phyloP scores from a whole-genome alignment of 257 asterid species.

The Eustoma russellianum region DNA sequence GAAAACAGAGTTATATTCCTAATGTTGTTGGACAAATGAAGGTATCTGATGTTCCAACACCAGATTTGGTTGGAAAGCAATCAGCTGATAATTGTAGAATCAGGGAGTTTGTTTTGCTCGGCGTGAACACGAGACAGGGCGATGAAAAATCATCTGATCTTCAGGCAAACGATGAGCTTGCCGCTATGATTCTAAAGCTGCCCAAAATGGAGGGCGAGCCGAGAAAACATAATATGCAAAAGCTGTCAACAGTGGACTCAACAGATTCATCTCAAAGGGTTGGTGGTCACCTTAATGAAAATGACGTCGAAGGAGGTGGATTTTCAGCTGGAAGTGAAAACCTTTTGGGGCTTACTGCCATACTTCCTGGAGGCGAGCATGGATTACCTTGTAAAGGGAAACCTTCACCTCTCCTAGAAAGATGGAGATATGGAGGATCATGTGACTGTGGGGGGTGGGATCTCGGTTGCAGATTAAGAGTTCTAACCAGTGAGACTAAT shows the following conservation, averaged over 20 bases:
- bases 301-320: constrained; percentile 12
- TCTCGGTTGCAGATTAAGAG: constrained; percentile 52
- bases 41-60: constrained; percentile 36
- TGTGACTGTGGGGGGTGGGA: constrained; percentile 97
- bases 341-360: constrained; percentile 27
- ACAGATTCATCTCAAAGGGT: constrained; percentile 15
- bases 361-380: constrained; percentile 78
- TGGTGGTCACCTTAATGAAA: constrained; percentile 4
- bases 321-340: constrained; percentile 12
- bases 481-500: constrained; percentile 24
- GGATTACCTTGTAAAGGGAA: constrained; percentile 66
- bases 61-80: constrained; percentile 13
- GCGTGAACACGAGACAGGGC: constrained; percentile 18
- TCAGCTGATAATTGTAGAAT: constrained; percentile 10
- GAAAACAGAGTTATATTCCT: constrained; percentile 34
- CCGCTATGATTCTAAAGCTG: constrained; percentile 47
- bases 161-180: constrained; percentile 46
- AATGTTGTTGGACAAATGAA: constrained; percentile 65
- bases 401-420: constrained; percentile 53
- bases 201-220: constrained; percentile 21
- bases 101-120: constrained; percentile 55
- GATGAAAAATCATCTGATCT: constrained; percentile 22
- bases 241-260: constrained; percentile 9
- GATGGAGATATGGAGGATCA: constrained; percentile 73
- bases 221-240: not conserved